Base-by-base conservation (phyloP, 2,329 filamentous ascomycete genomes). In the Lanzia echinophila region DNA sequence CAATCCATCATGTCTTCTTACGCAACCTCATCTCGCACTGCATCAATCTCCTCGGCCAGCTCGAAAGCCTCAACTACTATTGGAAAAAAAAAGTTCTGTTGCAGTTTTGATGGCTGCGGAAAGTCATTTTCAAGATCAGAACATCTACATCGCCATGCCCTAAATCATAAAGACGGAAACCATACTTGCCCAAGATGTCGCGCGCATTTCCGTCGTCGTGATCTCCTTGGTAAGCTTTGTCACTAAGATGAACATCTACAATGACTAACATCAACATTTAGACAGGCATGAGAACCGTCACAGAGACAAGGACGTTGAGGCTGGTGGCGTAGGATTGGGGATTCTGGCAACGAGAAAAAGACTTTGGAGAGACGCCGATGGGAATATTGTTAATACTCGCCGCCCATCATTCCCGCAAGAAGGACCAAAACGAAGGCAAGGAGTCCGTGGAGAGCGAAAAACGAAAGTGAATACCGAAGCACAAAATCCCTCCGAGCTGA, bases 201-300 rank as follows among this genome's bases (percentile, higher is more conserved):
- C 51, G 75, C 78, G 13, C 77, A 81, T 62, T 82, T 81, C 63
- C 75, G 76, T 47, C 71, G 79, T 42, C 74, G 73, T 31, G 79
- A 82, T 63, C 67, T 82, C 34, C 68, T 82, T 54, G 75, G 78
- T 79, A 70, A 65, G 73, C 61, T 44, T 33, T 20, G 20, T 28
- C 24, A 8, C 33, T 15, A 24, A 24, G 28, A 36, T 38, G 2
- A 38, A 46, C 31, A 5, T 32, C 17, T 32, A 36, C 50, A 38
- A 32, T 42, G 42, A 42, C 56, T 56, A 52, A 59, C 44, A 48
- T n/a, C 39, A 12, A 20, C 7, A 32, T 13, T 20, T 53, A 80
- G 79, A 77, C 39, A 71, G 79, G 60, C 79, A 82, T 60, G 75
- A 80, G 69, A 63, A 63, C 43, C 63, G 68, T 34, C 68, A 70